Evolutionary conservation across 768 basidiomycete genomes (phyloP), one percentile per base, ranked within the genome.

Genomic region (Podaxis sp.): DNA sequence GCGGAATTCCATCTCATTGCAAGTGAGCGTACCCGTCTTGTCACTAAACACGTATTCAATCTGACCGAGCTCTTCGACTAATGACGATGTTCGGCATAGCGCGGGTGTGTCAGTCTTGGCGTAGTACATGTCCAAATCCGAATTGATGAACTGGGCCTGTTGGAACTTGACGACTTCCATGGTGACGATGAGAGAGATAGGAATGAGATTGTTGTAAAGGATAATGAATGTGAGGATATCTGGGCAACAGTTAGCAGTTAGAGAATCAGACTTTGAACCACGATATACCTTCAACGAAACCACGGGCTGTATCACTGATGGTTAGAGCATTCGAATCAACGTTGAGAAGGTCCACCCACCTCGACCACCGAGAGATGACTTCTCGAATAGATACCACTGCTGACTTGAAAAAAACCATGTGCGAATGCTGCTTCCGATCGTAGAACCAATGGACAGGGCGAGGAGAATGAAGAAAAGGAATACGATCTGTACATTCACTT

Each of bases 91-190:
- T n/a, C 96, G 87, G 70, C 97, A 99, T 24, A 99, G 81, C 0
- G 97, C 97, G 0, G 97, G 95, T 0, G 96, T 99, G 72, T 99
- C 97, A 0, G 96, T 97, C 63, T 80, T 87, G 11, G 90, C 87
- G 73, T 99, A 90, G 76, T 99, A 99, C 96, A 99, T 99, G 77
- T 99, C 97, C 56, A 96, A 85, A 75, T 96, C 97, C 26, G 86
- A 95, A 74, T 99, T 99, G 81, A 99, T 99, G 57, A 98, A 84
- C 38, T 93, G 90, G 1, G 97, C 96, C 77, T 99, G 97, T 73
- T 97, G 95, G 71, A 90, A 99, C 74, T 98, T 98, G 78, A 99
- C 97, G 37, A 99, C 91, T 79, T 99, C 97, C 91, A 99, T 99
- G 3, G 97, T 99, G 68, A 99, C 97, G 69, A 99, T 96, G 68